Percentiles rank a stretch among this genome's conserved stretches.
phyloP scores from a whole-genome alignment of 1,284 basidiomycete species.

The Hypsizygus ulmarius region DNA sequence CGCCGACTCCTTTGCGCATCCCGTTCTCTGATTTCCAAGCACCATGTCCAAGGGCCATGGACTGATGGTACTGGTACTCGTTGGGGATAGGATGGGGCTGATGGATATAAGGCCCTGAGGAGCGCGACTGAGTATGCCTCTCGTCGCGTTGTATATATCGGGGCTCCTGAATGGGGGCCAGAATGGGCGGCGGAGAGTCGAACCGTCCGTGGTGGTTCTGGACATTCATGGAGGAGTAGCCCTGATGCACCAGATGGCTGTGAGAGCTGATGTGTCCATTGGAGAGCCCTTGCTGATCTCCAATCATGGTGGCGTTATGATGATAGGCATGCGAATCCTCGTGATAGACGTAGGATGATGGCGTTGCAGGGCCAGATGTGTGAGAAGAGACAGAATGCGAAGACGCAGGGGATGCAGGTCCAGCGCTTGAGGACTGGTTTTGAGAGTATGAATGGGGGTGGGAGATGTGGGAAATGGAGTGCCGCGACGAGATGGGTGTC shows the following conservation, averaged over 20 bases:
- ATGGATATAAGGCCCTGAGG: slow-evolving; percentile 35
- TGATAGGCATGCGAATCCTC: slow-evolving; percentile 39
- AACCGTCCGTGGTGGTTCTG: slow-evolving; percentile 30
- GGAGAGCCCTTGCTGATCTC: slow-evolving; percentile 23
- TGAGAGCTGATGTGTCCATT: slow-evolving; percentile 32
- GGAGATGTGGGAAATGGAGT: slow-evolving; percentile 46
- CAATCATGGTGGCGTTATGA: slow-evolving; percentile 23
- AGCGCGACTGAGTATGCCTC: slow-evolving; percentile 24
- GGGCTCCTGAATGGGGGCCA: slow-evolving; percentile 54
- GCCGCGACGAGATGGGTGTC: slow-evolving; percentile 35
- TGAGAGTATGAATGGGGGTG: slow-evolving; percentile 34
- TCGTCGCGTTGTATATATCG: slow-evolving; percentile 35
- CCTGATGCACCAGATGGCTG: slow-evolving; percentile 30
- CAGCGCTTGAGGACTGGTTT: slow-evolving; percentile 22
- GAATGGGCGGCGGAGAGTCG: slow-evolving; percentile 49
- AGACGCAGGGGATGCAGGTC: slow-evolving; percentile 37
- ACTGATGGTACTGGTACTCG: slow-evolving; percentile 37
- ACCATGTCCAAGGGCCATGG: slow-evolving; percentile 30
- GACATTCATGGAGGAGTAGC: slow-evolving; percentile 27
- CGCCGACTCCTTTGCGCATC: slow-evolving; percentile 37
- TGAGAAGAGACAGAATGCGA: slow-evolving; percentile 50
- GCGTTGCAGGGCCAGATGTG: slow-evolving; percentile 47
- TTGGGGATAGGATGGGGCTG: slow-evolving; percentile 33
- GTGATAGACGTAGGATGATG: slow-evolving; percentile 43
- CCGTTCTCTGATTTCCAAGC: slow-evolving; percentile 39